Percentiles rank a stretch among this genome's conserved stretches.
Conservation (phyloP, 2,329 filamentous ascomycete genomes). For the Escovopsis sp. region DNA sequence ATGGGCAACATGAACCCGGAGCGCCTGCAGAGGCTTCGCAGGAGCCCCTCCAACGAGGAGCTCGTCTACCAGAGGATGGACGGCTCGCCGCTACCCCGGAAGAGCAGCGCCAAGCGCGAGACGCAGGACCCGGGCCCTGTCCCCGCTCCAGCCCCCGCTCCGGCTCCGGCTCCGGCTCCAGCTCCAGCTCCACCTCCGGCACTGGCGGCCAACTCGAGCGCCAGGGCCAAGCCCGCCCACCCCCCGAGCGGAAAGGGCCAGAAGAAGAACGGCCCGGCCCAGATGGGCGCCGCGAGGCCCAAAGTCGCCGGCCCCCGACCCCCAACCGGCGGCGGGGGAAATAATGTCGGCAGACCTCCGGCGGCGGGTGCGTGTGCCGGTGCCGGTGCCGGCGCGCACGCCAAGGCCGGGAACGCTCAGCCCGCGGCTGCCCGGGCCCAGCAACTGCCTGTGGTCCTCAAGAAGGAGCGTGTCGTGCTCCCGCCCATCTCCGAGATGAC, state of each 20-base stretch:
- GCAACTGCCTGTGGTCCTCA: too few relatives aligned
- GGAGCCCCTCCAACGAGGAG: constrained; percentile 1
- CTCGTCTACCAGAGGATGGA: neutral
- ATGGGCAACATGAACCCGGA: constrained; percentile 14
- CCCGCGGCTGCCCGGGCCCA: too few relatives aligned
- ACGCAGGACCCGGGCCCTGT: neutral
- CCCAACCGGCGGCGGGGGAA: neutral
- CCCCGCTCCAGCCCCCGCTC: neutral
- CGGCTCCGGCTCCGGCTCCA: neutral
- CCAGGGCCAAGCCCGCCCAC: neutral
- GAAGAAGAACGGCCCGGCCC: neutral
- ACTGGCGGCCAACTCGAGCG: neutral
- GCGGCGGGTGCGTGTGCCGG: neutral
- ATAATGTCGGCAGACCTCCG: constrained; percentile 1
- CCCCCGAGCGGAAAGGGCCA: neutral
- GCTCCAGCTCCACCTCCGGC: too few relatives aligned
- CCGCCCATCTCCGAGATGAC: too few relatives aligned
- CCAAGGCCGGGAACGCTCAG: too few relatives aligned
- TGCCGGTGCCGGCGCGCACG: too few relatives aligned
- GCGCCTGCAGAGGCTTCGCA: constrained; percentile 12
- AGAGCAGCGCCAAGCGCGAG: constrained; percentile 2
- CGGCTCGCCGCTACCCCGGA: neutral
- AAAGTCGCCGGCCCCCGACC: neutral
- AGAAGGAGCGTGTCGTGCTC: too few relatives aligned
- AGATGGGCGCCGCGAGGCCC: neutral